These are phyloP conservation scores for Dionaea muscipula DNA, from an alignment of 179 eudicot genomes.

Conservation along the genomic window DNA sequence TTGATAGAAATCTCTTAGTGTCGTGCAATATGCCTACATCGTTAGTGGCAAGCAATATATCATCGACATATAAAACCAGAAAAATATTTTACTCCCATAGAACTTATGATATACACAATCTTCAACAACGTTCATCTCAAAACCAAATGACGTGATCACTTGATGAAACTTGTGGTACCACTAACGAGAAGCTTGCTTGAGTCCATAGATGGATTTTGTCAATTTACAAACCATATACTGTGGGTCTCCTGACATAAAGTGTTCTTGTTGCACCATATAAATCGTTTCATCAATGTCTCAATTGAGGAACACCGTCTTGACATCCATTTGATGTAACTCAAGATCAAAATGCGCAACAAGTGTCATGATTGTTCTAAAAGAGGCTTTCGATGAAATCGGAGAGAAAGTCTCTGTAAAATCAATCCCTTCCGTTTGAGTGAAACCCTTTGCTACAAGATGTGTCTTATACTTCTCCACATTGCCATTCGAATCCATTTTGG, in stretches of 20 bases:
- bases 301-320: background rate
- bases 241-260: constrained; percentile 5
- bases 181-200: constrained; percentile 4
- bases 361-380: constrained; percentile 1
- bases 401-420: constrained; percentile 1
- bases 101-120: no score
- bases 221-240: constrained; percentile 9
- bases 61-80: no score
- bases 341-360: background rate
- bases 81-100: no score
- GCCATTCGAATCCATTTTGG: background rate
- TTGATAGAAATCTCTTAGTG: constrained; percentile 5
- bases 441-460: constrained; percentile 1
- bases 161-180: constrained; percentile 5
- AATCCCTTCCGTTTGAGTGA: background rate
- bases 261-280: constrained; percentile 8
- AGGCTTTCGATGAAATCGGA: background rate
- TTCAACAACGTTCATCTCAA: constrained; percentile 2
- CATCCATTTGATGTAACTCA: no score
- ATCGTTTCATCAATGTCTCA: constrained; percentile 9
- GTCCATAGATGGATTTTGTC: constrained; percentile 9
- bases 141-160: constrained; percentile 6
- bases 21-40: constrained; percentile 4
- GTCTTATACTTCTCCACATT: constrained; percentile 1
- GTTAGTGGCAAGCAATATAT: background rate